phyloP scores from a whole-genome alignment of 1,139 yeast genomes.

The Wickerhamomyces sp. region DNA sequence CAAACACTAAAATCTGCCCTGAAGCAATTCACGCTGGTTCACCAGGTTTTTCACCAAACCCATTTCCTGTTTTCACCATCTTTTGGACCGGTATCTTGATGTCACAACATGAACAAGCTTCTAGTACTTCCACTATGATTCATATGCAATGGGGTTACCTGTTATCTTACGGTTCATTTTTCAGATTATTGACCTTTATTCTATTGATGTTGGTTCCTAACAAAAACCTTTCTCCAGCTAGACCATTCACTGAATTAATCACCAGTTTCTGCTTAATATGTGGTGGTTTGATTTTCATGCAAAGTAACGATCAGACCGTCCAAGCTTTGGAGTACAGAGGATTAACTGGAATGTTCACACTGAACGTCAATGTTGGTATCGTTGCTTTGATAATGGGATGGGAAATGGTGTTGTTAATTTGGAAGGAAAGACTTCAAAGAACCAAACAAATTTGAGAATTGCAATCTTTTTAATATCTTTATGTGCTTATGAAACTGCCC shows the following conservation, averaged over 20 bases:
- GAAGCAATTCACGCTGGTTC: conserved; percentile 37
- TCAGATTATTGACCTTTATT: conserved; percentile 66
- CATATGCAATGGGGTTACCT: conserved; percentile 92
- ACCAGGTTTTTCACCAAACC: conserved; percentile 82
- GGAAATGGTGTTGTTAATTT: conserved; percentile 68
- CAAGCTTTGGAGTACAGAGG: conserved; percentile 84
- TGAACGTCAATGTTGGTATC: conserved; percentile 78
- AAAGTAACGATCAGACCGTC: conserved; percentile 80
- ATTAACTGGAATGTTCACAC: conserved; percentile 81
- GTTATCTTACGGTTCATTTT: conserved; percentile 69
- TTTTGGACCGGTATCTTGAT: conserved; percentile 97
- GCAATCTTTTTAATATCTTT: too few species aligned
- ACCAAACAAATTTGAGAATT: conserved; percentile 13
- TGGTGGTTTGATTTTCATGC: conserved; percentile 92
- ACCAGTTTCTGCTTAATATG: conserved; percentile 72
- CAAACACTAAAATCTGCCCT: conserved; percentile 21
- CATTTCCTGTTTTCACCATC: conserved; percentile 87
- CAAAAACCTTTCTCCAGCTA: conserved; percentile 40
- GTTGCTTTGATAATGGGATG: conserved; percentile 84
- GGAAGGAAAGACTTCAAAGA: conserved; percentile 47
- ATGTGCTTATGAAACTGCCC: too few species aligned
- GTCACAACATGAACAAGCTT: conserved; percentile 91
- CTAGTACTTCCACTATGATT: conserved; percentile 65
- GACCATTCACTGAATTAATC: conserved; percentile 82
- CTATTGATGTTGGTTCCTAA: conserved; percentile 50